Base-by-base conservation (phyloP, 2,329 filamentous ascomycete species). In the Coccinonectria pachysandricola region DNA sequence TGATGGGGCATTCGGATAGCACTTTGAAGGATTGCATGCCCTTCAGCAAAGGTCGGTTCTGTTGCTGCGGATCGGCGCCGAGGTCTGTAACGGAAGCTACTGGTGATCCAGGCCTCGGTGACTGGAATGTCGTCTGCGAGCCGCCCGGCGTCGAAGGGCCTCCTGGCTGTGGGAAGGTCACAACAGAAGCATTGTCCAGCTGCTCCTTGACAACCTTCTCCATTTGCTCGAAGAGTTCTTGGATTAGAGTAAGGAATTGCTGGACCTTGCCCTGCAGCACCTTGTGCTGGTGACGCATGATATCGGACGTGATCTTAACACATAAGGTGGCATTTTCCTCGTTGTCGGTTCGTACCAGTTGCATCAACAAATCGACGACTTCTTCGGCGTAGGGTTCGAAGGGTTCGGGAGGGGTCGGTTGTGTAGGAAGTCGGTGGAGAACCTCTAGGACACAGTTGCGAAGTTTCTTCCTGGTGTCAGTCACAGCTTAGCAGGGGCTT, bases 11-110 rank as follows among this genome's bases (percentile, higher is more conserved):
- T 54, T 99, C 91, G 2, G 88, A 86, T 4, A 98, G 71, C 13
- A 98, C 88, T 55, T 96, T 98, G 70, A 99, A 98, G 1, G 91
- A 98, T 52, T 94, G 85, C 84, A 95, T 95, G 15, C 91, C 91
- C 56, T 85, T 93, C 28, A 87, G 63, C 17, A 98, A 58, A 24
- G 84, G 80, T 32, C 87, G 76, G 29, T 59, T 84, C 44, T 86
- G 79, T 48, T 88, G 84, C 45, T 85, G 79, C n/a, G 66, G 62
- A 43, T 95, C 87, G 9, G 76, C 71, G 5, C 77, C 84, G 26
- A 94, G 70, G 36, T 96, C 91, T 11, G 79, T 70, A 3, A 83
- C 74, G 1, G 85, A 80, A 3, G 82, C 79, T 7, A 87, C 81
- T 4, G 92, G 91, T 3, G 92, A 98, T 27, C 80, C 86, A 4